A percentile compares a stretch with the other conserved stretches of the same genome.
Evolutionary conservation across 352 stramenopile genomes (phyloP).

Genomic region (Peronospora belbahrii): DNA sequence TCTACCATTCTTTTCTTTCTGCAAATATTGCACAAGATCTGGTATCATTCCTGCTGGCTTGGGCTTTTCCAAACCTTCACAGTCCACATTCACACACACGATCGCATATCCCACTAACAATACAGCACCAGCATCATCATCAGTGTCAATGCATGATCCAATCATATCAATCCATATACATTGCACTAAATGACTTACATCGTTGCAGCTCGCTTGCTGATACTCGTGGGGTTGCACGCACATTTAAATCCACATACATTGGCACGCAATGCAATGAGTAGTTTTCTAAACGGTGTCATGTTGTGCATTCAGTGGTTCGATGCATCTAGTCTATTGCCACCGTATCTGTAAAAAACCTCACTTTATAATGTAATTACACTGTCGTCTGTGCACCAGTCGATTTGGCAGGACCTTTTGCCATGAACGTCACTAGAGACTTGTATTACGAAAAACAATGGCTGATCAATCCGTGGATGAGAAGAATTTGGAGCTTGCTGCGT

Average conservation of each 20-base stretch:
- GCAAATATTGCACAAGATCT: slow-evolving; percentile 25
- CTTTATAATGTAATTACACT: slow-evolving; percentile 16
- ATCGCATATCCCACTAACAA: slow-evolving; percentile 64
- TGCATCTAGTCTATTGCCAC: not conserved
- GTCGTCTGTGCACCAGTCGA: slow-evolving; percentile 14
- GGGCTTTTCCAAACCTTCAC: slow-evolving; percentile 38
- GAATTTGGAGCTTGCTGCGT: slow-evolving; percentile 88
- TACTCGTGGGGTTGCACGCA: slow-evolving; percentile 42
- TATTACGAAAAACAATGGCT: slow-evolving; percentile 51
- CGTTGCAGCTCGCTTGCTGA: slow-evolving; percentile 51
- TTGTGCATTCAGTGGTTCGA: not conserved
- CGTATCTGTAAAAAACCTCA: slow-evolving; percentile 6
- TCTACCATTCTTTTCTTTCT: slow-evolving; percentile 32
- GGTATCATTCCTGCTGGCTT: slow-evolving; percentile 34
- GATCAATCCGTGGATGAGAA: slow-evolving; percentile 44
- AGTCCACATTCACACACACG: slow-evolving; percentile 59
- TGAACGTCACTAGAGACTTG: slow-evolving; percentile 11
- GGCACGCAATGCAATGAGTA: slow-evolving; percentile 10
- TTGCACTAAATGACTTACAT: slow-evolving; percentile 25
- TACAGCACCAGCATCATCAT: not conserved
- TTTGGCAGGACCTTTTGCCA: not conserved
- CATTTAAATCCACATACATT: slow-evolving; percentile 71
- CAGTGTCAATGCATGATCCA: not conserved
- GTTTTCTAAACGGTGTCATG: not conserved
- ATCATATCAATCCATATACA: not conserved